phyloP scores from a whole-genome alignment of 2,329 filamentous ascomycete genomes.

The Xylaria sp. region DNA sequence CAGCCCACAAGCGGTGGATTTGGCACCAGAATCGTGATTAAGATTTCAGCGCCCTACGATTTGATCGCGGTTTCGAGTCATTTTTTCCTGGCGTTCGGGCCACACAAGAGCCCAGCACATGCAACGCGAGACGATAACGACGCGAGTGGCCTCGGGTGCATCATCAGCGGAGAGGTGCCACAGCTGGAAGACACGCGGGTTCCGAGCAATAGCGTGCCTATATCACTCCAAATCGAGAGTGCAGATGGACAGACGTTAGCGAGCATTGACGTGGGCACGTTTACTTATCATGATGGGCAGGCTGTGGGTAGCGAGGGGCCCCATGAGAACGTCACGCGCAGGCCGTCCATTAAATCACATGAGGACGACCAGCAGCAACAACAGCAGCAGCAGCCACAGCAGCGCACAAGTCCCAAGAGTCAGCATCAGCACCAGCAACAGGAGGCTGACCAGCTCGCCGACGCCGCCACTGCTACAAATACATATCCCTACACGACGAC shows the following conservation, averaged over 20 bases:
- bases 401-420: constrained; percentile 40
- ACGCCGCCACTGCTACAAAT: constrained; percentile 51
- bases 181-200: constrained; percentile 58
- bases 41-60: constrained; percentile 77
- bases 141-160: constrained; percentile 69
- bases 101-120: constrained; percentile 71
- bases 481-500: constrained; percentile 62
- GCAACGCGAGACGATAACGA: constrained; percentile 67
- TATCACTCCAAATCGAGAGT: constrained; percentile 60
- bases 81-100: constrained; percentile 77
- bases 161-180: constrained; percentile 74
- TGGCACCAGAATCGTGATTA: constrained; percentile 74
- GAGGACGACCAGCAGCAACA: constrained; percentile 46
- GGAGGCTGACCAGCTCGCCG: constrained; percentile 38
- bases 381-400: constrained; percentile 36
- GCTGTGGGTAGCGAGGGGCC: constrained; percentile 43
- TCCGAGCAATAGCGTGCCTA: constrained; percentile 56
- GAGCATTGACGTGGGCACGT: constrained; percentile 52
- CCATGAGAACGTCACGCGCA: constrained; percentile 50
- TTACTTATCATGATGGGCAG: constrained; percentile 52
- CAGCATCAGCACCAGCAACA: constrained; percentile 43
- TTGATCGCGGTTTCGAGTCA: constrained; percentile 63
- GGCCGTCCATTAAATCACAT: constrained; percentile 50
- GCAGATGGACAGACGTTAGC: constrained; percentile 59
- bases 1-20: constrained; percentile 70